These are phyloP conservation scores for Trypanosoma theileri DNA, from an alignment of 208 protist species.

Conservation along the genomic window DNA sequence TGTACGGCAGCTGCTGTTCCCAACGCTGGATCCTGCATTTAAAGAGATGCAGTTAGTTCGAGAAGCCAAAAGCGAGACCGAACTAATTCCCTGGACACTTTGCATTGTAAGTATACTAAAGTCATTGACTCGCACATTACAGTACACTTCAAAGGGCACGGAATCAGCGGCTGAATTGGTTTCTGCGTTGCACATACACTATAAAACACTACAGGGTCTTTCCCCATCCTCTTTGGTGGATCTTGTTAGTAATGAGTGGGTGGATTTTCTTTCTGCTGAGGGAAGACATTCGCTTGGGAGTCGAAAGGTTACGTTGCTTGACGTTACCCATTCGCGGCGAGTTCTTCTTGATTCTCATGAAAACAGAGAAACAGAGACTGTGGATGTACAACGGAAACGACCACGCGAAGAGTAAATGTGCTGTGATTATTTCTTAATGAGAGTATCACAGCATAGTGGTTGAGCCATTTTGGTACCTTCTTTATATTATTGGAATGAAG, in stretches of 20 bases:
- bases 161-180: slow-evolving; percentile 6
- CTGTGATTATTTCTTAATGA: no score
- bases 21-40: slow-evolving; percentile 8
- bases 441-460: no score
- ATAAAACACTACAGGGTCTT: slow-evolving; percentile 13
- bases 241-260: slow-evolving; percentile 21
- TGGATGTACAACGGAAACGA: not conserved
- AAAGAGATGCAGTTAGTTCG: slow-evolving; percentile 8
- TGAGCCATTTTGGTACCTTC: no score
- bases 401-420: not conserved
- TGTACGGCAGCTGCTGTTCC: slow-evolving; percentile 17
- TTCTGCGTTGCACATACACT: slow-evolving; percentile 11
- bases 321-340: not conserved
- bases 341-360: not conserved
- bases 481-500: no score
- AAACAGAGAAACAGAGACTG: not conserved
- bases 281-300: slow-evolving; percentile 1
- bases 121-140: slow-evolving; percentile 14
- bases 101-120: slow-evolving; percentile 19
- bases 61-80: not conserved
- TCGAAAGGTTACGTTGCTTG: not conserved
- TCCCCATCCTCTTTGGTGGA: slow-evolving; percentile 15
- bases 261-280: slow-evolving; percentile 28
- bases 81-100: slow-evolving; percentile 6
- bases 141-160: not conserved